phyloP scores from a whole-genome alignment of 306 rosid genomes.

The Potentilla sterilis region DNA sequence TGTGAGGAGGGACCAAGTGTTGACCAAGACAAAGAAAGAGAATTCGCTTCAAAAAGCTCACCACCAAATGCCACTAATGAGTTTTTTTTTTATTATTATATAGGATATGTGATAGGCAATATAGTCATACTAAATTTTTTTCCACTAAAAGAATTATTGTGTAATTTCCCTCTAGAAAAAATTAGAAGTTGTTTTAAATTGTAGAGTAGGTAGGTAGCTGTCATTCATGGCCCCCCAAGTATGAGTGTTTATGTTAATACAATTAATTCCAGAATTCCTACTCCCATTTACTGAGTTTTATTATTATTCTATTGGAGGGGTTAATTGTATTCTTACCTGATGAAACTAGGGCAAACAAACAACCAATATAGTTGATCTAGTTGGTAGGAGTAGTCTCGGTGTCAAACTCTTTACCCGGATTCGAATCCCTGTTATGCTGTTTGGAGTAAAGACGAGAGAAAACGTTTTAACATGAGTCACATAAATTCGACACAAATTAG shows the following conservation, averaged over 20 bases:
- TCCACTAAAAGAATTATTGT: background rate
- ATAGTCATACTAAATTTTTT: background rate
- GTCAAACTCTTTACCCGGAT: too few species aligned
- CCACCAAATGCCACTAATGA: too few species aligned
- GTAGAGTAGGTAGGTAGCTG: background rate
- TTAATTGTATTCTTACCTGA: background rate
- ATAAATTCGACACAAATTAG: too few species aligned
- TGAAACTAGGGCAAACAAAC: background rate
- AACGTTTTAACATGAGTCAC: too few species aligned
- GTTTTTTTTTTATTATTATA: too few species aligned
- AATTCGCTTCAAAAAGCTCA: too few species aligned
- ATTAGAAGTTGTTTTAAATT: background rate
- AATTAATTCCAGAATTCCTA: background rate
- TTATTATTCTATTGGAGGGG: background rate
- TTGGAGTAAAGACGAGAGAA: too few species aligned
- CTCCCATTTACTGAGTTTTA: background rate
- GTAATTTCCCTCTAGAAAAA: background rate
- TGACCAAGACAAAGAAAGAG: slow-evolving; percentile 36
- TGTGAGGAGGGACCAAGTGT: slow-evolving; percentile 17
- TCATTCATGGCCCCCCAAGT: slow-evolving; percentile 2
- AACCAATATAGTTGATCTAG: too few species aligned
- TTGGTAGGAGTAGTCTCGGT: too few species aligned
- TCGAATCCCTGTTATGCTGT: too few species aligned
- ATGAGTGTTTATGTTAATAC: background rate
- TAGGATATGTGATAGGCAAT: background rate